phyloP scores from a whole-genome alignment of 1,284 basidiomycete genomes.

The Cutaneotrichosporon sp. region DNA sequence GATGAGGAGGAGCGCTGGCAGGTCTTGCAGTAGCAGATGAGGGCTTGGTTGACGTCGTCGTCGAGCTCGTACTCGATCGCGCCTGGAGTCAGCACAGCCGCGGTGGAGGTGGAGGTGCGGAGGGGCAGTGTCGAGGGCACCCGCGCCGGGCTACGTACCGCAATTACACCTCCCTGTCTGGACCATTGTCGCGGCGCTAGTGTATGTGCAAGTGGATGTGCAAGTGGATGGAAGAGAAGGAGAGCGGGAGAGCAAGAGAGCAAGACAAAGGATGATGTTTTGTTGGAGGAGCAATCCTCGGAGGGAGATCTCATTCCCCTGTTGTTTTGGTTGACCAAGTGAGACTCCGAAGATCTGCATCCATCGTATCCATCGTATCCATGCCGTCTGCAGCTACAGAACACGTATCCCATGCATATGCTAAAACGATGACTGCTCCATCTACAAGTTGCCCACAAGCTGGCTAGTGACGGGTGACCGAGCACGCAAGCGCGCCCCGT shows the following conservation, averaged over 20 bases:
- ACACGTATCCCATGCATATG: not conserved
- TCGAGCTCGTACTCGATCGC: slow-evolving; percentile 15
- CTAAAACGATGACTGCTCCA: not conserved
- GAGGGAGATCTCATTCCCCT: not conserved
- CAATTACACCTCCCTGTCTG: slow-evolving; percentile 2
- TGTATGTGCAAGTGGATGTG: too few relatives aligned
- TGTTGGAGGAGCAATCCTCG: not conserved
- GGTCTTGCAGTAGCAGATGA: slow-evolving; percentile 24
- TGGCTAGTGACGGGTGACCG: slow-evolving; percentile 10
- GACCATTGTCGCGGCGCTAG: not conserved
- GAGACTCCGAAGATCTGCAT: not conserved
- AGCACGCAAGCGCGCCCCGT: slow-evolving; percentile 44
- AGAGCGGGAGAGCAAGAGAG: too few relatives aligned
- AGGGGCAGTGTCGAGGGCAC: too few relatives aligned
- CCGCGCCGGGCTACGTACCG: not conserved
- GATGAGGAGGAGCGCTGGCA: slow-evolving; percentile 17
- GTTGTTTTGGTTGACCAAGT: too few relatives aligned
- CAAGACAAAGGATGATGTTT: too few relatives aligned
- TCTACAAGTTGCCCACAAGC: slow-evolving; percentile 6
- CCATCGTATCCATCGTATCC: not conserved
- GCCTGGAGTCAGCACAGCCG: slow-evolving; percentile 1
- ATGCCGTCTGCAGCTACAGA: not conserved
- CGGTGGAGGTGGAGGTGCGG: not conserved
- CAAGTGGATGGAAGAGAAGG: not conserved
- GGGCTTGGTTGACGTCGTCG: slow-evolving; percentile 20